Evolutionary conservation across 371 early-diverging fungal species (phyloP), one percentile per base, ranked within the genome.

Genomic region (Mortierella sp.): DNA sequence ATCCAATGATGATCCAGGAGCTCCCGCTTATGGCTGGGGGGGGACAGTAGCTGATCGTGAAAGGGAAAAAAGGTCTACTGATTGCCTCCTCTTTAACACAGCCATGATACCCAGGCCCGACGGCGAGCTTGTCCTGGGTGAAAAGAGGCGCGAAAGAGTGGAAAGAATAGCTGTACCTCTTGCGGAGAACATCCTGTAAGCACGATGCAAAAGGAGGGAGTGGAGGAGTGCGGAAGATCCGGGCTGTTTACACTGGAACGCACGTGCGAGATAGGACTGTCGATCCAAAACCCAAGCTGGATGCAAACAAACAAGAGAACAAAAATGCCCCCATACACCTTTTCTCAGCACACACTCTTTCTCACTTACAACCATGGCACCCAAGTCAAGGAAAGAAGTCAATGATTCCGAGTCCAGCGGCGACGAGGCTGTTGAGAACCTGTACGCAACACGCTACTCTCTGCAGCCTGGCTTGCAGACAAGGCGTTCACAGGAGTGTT

Each of bases 351-450:
- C 18, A 23, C 16, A 18, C 13, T 14, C 16, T 23, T 24, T 24
- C 39, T 28, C 30, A 31, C 21, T 14, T 31, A 19, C n/a, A 27
- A 61, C 61, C 24, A 69, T 65, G 65, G 64, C 67, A 27, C 66
- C 66, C 34, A 74, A 74, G 54, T 74, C 76, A 46, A 64, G 58
- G 24, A 61, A 57, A 47, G 24, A 43, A 50, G 39, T 74, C 54
- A 73, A 68, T 52, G 76, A 74, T 39, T 41, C 48, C 47, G 76
- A 74, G 55, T 65, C 62, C 8, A 65, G 70, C 51, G 76, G 58
- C 42, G 76, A 74, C 46, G 71, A 71, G 31, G 68, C 56, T 21
- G 59, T 69, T 61, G 65, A 74, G 66, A 74, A 61, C 62, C 18
- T 74, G 76, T 74, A 74, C 18, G 72, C 54, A 24, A 7, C 21